Base-by-base conservation (phyloP, 139 green algal species). In the Tetratostichococcus sp. region DNA sequence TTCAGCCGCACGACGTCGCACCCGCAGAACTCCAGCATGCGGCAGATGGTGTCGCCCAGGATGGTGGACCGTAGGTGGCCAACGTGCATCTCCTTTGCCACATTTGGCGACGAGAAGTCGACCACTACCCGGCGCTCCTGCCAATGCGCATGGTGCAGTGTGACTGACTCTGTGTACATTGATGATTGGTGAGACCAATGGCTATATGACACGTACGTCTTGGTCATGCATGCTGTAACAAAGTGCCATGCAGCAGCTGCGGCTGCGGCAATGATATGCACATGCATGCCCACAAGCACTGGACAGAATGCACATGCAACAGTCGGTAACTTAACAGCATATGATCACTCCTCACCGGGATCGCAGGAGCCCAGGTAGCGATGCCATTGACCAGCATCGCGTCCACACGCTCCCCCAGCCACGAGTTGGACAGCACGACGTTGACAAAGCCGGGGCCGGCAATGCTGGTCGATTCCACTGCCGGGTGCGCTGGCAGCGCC, bases 41-140 rank as follows among this genome's bases (percentile, higher is more conserved):
- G 82, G 30, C 80, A 82, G 30, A 97, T 77, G 26, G 88, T 93
- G 83, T 97, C 93, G 31, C 95, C 95, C 67, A 99, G 96, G 82
- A 99, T 98, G 70, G 95, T 99, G 71, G 89, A 97, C 30, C 96
- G 86, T 77, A 99, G 88, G 84, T 99, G 96, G 17, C 96, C 96
- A 62, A 99, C 96, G 72, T 99, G 96, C 94, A 98, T 98, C 87
- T 99, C 96, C 88, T 99, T 99, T 72, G 96, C 96, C 30, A 99
- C 97, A 80, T 99, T 99, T 43, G 96, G 96, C 22, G 90, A 96
- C 32, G 86, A 95, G 74, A 98, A 99, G 82, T 99, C 96, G 0
- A 99, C 88, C 6, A 99, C 74, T 3, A 93, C 91, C 6, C 76
- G 75, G 73, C 86, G 14, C 50, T 62, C 50, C 50, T 62, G 69